Percentiles rank a stretch among this genome's conserved stretches.
Conservation (phyloP, 768 basidiomycete species). For the Phallus indusiatus region DNA sequence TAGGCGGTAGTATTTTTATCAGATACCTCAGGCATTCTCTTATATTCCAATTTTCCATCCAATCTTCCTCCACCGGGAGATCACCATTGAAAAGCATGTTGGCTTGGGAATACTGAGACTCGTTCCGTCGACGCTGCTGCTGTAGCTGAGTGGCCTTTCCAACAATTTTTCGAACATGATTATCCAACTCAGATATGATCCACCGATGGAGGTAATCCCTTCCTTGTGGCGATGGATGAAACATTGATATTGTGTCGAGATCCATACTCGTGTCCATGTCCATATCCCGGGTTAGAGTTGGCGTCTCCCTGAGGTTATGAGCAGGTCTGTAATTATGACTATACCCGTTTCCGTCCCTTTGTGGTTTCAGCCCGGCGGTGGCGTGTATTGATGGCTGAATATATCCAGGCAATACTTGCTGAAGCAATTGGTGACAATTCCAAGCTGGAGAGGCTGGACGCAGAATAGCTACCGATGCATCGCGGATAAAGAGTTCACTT, state of each 20-base stretch:
- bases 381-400: slow-evolving; percentile 6
- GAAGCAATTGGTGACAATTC: neutral
- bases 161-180: slow-evolving; percentile 5
- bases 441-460: neutral
- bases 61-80: slow-evolving; percentile 11
- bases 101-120: slow-evolving; percentile 9
- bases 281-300: neutral
- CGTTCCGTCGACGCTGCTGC: slow-evolving; percentile 3
- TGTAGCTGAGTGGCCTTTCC: slow-evolving; percentile 5
- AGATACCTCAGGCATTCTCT: slow-evolving; percentile 11
- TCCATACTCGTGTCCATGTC: slow-evolving; percentile 1
- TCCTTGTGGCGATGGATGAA: slow-evolving; percentile 2
- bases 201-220: slow-evolving; percentile 9
- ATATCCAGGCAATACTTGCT: slow-evolving; percentile 1
- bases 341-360: neutral
- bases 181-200: neutral
- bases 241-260: neutral
- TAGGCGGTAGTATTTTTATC: slow-evolving; percentile 7
- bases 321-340: neutral
- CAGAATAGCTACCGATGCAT: neutral
- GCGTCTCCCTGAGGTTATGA: neutral
- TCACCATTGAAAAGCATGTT: neutral
- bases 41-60: slow-evolving; percentile 6
- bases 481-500: neutral
- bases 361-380: neutral